Evolutionary conservation across 352 stramenopile species (phyloP), one percentile per base, ranked within the genome.

Genomic region (Phytophthora syringae): DNA sequence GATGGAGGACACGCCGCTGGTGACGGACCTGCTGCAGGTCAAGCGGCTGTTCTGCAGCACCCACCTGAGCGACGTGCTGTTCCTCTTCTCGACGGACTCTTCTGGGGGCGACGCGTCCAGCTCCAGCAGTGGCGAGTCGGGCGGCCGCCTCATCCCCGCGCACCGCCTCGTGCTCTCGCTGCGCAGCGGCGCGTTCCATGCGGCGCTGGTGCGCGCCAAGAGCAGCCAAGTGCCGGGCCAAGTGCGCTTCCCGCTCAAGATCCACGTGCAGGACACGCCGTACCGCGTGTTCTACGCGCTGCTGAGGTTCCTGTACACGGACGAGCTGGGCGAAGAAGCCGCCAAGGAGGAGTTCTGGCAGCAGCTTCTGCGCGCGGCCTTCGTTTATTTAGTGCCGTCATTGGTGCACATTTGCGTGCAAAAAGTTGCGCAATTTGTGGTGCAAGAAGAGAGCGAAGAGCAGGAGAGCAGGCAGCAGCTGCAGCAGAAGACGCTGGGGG

Each of bases 251-350:
- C 87, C 85, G 12, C 71, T 95, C 27, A 92, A 92, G 58, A 92
- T 95, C 44, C 60, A 92, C 67, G 74, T 95, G 16, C 79, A 93
- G 50, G 85, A 95, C 64, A 95, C 87, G n/a, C 60, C 87, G 12
- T 92, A 88, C 40, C 68, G 57, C 11, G 80, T 91, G 5, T 94
- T 95, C 67, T 80, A 83, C 20, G 74, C 78, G 37, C 51, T 95
- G 48, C 59, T 95, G 37, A 62, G 76, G 22, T 95, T 86, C 49
- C 54, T 95, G 24, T 95, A 95, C 70, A 91, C 82, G n/a, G 89
- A 89, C 44, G 76, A 94, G 30, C 62, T 90, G 28, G 48, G 30
- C 11, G 34, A 48, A 13, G 32, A 44, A 13, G 57, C 25, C 1
- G 57, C 32, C 1, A 62, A 50, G 27, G 73, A 82, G 32, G 53